A percentile compares a stretch with the other conserved stretches of the same genome.
These are phyloP conservation scores for Funneliformis mosseae DNA, from an alignment of 192 early-diverging fungal genomes.

Conservation along the genomic window DNA sequence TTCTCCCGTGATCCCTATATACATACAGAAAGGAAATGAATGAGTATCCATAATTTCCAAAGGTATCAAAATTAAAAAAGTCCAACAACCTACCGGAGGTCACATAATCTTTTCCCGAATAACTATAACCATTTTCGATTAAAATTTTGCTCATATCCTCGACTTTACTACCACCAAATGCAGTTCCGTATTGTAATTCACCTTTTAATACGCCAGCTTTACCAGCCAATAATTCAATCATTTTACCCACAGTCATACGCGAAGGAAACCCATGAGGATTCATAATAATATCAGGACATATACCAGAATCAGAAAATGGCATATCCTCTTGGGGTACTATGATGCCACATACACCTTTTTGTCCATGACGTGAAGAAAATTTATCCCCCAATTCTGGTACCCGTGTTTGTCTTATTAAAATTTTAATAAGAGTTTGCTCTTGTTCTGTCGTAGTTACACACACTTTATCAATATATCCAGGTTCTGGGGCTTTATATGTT, in stretches of 20 bases:
- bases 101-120: constrained; percentile 96
- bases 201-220: constrained; percentile 95
- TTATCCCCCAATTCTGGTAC: constrained; percentile 97
- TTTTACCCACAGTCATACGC: constrained; percentile 99
- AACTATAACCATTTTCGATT: constrained; percentile 91
- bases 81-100: constrained; percentile 66
- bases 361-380: constrained; percentile 97
- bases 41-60: not conserved
- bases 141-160: constrained; percentile 94
- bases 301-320: constrained; percentile 91
- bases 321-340: constrained; percentile 98
- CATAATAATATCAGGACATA: constrained; percentile 97
- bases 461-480: constrained; percentile 88
- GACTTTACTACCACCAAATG: constrained; percentile 94
- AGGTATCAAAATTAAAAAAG: not conserved
- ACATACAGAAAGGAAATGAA: not conserved
- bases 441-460: constrained; percentile 86
- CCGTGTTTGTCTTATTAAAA: constrained; percentile 87
- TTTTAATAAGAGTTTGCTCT: constrained; percentile 91
- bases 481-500: constrained; percentile 87
- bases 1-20: constrained; percentile 77
- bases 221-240: constrained; percentile 96
- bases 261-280: constrained; percentile 99
- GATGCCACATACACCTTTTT: constrained; percentile 96
- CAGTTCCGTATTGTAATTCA: constrained; percentile 92